Base-by-base conservation (phyloP, 2,329 filamentous ascomycete species). In the Juglanconis sp. region DNA sequence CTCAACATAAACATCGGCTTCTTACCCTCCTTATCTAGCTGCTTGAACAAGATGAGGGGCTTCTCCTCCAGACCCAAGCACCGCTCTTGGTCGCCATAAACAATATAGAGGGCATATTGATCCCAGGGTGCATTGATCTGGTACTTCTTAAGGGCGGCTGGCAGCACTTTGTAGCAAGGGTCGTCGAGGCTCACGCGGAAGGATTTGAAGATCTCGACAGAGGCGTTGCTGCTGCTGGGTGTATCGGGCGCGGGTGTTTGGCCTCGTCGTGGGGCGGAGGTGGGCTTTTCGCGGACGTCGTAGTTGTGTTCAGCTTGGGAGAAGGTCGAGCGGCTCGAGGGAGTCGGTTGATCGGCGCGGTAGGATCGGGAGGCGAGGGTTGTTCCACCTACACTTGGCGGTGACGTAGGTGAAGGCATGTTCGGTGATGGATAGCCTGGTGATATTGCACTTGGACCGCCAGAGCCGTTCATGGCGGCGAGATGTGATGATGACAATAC, bases 1-100 rank as follows among this genome's bases (percentile, higher is more conserved):
- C 95, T 81, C 59, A 99, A 79, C 95, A 99, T 99, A 71, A 99
- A 99, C 95, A 98, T 98, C 30, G 95, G 95, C 73, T 98, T 99
- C 76, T 96, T 90, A 51, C 95, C 95, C 77, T 98, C 95, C 73
- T 93, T 93, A 72, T 98, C 93, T 59, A 99, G 79, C 73, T 98
- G 93, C 77, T 99, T 99, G 78, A 99, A 99, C 64, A 99, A 77
- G 64, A 97, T 96, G 61, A 99, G 79, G 9, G 95, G 95, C 69
- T 96, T 94, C 76, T 99, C 95, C 60, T 98, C 90, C 66, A 96
- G 80, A 1, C 90, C 92, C 42, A 99, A 77, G 73, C 94, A 98
- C 13, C 95, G 88, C 77, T 99, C 95, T 75, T 98, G 92, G 70
- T 98, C 93, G n/a, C 95, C 95, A 68, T 97, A 96, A 4, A 99